Conservation (phyloP, 441 rosid species). For the Jatropha podagrica region DNA sequence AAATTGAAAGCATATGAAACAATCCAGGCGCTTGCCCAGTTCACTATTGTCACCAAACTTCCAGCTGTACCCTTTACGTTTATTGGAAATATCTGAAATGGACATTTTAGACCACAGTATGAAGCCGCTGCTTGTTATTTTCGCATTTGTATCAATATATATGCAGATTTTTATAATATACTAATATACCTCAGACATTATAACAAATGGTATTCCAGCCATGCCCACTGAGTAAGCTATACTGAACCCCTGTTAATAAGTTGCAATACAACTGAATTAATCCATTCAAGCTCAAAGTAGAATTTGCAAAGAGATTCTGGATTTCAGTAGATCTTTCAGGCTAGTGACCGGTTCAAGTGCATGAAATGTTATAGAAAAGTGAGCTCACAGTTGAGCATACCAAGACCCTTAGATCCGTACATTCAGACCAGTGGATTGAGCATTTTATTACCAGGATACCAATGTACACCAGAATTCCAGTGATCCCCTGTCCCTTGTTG, state of each 20-base stretch:
- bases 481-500: conserved; percentile 12
- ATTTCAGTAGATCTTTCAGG: not conserved
- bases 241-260: conserved; percentile 35
- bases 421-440: not conserved
- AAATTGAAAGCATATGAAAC: conserved; percentile 48
- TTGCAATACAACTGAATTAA: too few species aligned
- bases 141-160: not conserved
- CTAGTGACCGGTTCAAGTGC: not conserved
- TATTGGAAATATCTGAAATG: conserved; percentile 56
- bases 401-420: too few species aligned
- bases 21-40: conserved; percentile 46
- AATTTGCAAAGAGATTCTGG: not conserved
- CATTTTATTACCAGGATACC: conserved; percentile 21
- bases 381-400: not conserved
- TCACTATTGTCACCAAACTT: conserved; percentile 45
- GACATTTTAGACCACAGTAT: not conserved
- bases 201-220: conserved; percentile 60
- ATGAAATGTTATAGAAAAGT: not conserved
- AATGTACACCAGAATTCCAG: conserved; percentile 18
- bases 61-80: conserved; percentile 54
- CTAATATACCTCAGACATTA: conserved; percentile 63
- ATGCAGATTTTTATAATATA: not conserved
- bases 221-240: conserved; percentile 43
- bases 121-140: not conserved
- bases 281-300: not conserved